These are phyloP conservation scores for Lasiosphaeris hirsuta DNA, from an alignment of 495 filamentous ascomycete species.

Conservation along the genomic window DNA sequence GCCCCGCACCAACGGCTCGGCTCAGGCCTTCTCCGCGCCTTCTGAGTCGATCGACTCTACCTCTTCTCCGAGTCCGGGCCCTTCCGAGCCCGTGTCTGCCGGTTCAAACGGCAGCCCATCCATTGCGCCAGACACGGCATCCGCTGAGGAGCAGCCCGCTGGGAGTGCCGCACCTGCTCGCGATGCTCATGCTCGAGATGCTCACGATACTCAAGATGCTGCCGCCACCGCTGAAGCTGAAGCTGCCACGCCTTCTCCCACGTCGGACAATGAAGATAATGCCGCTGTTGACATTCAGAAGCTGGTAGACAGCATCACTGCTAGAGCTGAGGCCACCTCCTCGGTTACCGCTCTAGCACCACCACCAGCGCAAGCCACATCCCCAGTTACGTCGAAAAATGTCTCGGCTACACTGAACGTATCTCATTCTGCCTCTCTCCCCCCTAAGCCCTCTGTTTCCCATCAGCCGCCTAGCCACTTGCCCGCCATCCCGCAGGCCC, in stretches of 20 bases:
- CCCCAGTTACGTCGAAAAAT: constrained; percentile 30
- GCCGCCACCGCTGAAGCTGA: constrained; percentile 18
- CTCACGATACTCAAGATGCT: background rate
- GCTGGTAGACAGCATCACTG: constrained; percentile 50
- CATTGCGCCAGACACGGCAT: constrained; percentile 8
- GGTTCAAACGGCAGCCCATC: constrained; percentile 19
- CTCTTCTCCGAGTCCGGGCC: constrained; percentile 11
- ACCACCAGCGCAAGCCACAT: constrained; percentile 26
- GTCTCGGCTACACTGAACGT: constrained; percentile 42
- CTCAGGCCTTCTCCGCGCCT: constrained; percentile 8
- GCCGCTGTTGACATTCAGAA: constrained; percentile 47
- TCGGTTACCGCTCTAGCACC: constrained; percentile 15
- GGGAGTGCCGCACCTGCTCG: no score
- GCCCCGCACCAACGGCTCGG: constrained; percentile 13
- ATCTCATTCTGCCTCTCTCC: constrained; percentile 47
- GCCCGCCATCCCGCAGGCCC: constrained; percentile 48
- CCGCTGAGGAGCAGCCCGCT: constrained; percentile 13
- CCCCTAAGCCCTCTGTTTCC: constrained; percentile 51
- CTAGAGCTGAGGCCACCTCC: constrained; percentile 35
- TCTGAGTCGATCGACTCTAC: constrained; percentile 13
- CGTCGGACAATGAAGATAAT: constrained; percentile 32
- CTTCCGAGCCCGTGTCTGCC: constrained; percentile 12
- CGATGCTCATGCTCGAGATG: no score
- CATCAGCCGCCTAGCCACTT: constrained; percentile 29
- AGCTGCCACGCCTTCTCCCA: constrained; percentile 23